Percentiles rank a stretch among this genome's conserved stretches.
Conservation (phyloP, 371 early-diverging fungal genomes). For the Mucor irregularis region DNA sequence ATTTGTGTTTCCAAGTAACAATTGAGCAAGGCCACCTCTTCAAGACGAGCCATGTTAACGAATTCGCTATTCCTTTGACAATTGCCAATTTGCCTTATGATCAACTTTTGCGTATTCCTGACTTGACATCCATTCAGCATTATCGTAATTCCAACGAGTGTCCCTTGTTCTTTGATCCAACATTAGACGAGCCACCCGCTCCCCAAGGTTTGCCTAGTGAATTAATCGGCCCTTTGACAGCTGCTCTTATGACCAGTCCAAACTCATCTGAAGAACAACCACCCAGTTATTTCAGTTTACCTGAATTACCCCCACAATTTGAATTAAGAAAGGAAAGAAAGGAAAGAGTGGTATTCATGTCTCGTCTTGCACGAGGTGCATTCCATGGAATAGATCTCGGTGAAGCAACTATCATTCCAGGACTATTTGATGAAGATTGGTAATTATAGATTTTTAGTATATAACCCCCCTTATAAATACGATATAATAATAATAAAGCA, state of each 20-base stretch:
- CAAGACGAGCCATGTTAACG: conserved; percentile 27
- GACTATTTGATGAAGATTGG: conserved; percentile 42
- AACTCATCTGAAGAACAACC: conserved; percentile 22
- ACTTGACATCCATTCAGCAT: conserved; percentile 27
- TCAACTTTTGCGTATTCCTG: conserved; percentile 34
- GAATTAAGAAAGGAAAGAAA: conserved; percentile 29
- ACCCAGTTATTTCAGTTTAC: conserved; percentile 37
- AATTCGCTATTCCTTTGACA: conserved; percentile 35
- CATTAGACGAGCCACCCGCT: conserved; percentile 31
- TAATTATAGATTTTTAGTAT: conserved; percentile 1
- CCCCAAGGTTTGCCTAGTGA: conserved; percentile 26
- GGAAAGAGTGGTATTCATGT: conserved; percentile 27
- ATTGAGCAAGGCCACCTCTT: conserved; percentile 35
- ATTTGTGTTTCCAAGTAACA: conserved; percentile 29
- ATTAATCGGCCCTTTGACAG: conserved; percentile 23
- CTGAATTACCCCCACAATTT: conserved; percentile 34
- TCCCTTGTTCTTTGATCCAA: conserved; percentile 36
- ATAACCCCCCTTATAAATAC: background rate
- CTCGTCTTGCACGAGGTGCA: conserved; percentile 20
- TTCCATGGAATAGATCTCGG: conserved; percentile 18
- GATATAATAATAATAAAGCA: background rate
- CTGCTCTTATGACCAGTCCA: conserved; percentile 24
- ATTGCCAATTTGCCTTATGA: conserved; percentile 41
- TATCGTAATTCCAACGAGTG: conserved; percentile 26
- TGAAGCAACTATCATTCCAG: conserved; percentile 31